Evolutionary conservation across 345 rosid genomes (phyloP).

Genomic region (Salix purpurea): DNA sequence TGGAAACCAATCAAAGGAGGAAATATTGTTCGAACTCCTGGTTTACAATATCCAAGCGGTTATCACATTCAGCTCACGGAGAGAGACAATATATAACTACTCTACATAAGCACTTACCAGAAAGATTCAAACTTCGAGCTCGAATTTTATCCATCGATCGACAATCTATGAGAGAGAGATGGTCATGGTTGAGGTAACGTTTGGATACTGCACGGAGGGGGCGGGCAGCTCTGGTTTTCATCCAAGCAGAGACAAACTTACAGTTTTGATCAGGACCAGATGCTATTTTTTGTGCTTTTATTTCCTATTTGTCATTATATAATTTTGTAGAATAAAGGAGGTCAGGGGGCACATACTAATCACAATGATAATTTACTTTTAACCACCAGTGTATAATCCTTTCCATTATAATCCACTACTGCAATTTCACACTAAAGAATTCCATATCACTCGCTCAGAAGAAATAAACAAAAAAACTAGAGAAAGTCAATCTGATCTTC

Average conservation of each 20-base stretch:
- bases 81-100: slow-evolving; percentile 26
- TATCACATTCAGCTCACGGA: slow-evolving; percentile 52
- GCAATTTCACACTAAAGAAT: background rate
- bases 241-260: slow-evolving; percentile 4
- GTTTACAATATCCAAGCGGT: slow-evolving; percentile 79
- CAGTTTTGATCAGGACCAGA: slow-evolving; percentile 18
- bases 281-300: slow-evolving; percentile 13
- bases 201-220: background rate
- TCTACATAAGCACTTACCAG: background rate
- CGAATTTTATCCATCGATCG: slow-evolving; percentile 7
- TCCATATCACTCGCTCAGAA: background rate
- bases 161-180: slow-evolving; percentile 20
- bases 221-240: background rate
- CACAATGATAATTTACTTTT: slow-evolving; percentile 1
- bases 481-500: background rate
- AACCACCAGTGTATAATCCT: slow-evolving; percentile 10
- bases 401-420: background rate
- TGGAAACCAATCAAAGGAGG: slow-evolving; percentile 76
- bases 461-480: background rate
- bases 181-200: background rate
- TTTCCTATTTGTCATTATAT: slow-evolving; percentile 7
- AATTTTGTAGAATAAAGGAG: background rate
- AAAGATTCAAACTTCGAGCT: slow-evolving; percentile 1
- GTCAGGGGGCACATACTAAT: background rate
- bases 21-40: slow-evolving; percentile 67